phyloP scores from a whole-genome alignment of 768 basidiomycete species.

The Suillus occidentalis region DNA sequence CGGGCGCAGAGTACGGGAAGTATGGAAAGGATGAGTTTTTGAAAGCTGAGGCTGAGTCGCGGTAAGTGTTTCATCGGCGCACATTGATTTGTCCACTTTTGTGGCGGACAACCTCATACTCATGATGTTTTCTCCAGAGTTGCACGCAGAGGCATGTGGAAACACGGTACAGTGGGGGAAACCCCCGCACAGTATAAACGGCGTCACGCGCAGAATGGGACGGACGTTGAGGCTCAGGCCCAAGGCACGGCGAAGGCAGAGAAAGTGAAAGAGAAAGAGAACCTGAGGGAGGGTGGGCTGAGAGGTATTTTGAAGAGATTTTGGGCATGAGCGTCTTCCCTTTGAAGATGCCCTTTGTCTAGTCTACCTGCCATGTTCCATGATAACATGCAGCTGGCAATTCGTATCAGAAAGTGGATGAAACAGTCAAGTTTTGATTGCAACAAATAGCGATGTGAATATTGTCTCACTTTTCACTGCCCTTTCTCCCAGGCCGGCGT shows the following conservation, averaged over 20 bases:
- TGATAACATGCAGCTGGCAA: background rate
- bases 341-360: background rate
- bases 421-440: background rate
- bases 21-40: constrained; percentile 66
- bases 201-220: constrained; percentile 41
- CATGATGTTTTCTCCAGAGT: constrained; percentile 37
- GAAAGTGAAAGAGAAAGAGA: constrained; percentile 5
- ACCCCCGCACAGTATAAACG: constrained; percentile 83
- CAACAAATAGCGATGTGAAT: background rate
- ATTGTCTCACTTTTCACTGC: background rate
- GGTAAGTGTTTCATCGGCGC: constrained; percentile 41
- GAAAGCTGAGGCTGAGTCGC: constrained; percentile 61
- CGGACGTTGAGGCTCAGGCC: background rate
- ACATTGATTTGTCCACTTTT: background rate
- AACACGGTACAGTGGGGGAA: constrained; percentile 50
- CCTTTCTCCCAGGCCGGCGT: background rate
- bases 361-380: background rate
- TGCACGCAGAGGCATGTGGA: constrained; percentile 77
- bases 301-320: constrained; percentile 8
- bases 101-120: background rate
- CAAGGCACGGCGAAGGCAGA: background rate
- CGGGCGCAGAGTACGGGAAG: constrained; percentile 77
- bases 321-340: background rate
- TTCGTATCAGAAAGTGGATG: background rate
- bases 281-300: background rate